Percentiles rank a stretch among this genome's conserved stretches.
Evolutionary conservation across 495 filamentous ascomycete genomes (phyloP).

Genomic region (Talaromyces adpressus): DNA sequence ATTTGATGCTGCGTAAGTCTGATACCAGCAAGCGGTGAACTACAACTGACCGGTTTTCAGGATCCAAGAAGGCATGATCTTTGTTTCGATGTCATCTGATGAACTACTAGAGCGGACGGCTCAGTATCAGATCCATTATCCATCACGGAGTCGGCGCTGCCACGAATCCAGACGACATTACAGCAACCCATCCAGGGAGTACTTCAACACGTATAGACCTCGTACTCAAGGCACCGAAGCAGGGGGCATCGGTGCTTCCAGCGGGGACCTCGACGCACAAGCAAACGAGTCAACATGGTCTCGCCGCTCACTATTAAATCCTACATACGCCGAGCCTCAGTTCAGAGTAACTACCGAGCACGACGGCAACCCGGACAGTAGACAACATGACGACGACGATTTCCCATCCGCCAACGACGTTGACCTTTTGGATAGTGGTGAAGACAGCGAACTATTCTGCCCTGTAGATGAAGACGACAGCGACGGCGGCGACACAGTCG

Average conservation of each 20-base stretch:
- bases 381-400: constrained; percentile 21
- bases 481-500: constrained; percentile 23
- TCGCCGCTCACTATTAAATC: constrained; percentile 1
- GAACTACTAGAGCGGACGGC: constrained; percentile 68
- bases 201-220: constrained; percentile 28
- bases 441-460: constrained; percentile 33
- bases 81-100: constrained; percentile 76
- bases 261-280: constrained; percentile 10
- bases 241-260: constrained; percentile 10
- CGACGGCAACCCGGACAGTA: constrained; percentile 36
- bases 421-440: constrained; percentile 16
- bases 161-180: constrained; percentile 22
- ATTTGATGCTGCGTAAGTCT: constrained; percentile 78
- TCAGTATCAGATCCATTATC: constrained; percentile 68
- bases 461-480: constrained; percentile 49
- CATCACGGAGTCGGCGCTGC: constrained; percentile 20
- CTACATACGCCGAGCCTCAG: constrained; percentile 20
- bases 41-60: constrained; percentile 34
- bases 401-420: constrained; percentile 18
- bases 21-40: neutral
- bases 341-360: constrained; percentile 48
- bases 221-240: constrained; percentile 27
- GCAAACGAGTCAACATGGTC: constrained; percentile 3
- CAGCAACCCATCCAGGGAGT: constrained; percentile 35
- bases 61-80: constrained; percentile 89